These are phyloP conservation scores for Endoconidiophora laricicola DNA, from an alignment of 2,329 filamentous ascomycete species.

Conservation along the genomic window DNA sequence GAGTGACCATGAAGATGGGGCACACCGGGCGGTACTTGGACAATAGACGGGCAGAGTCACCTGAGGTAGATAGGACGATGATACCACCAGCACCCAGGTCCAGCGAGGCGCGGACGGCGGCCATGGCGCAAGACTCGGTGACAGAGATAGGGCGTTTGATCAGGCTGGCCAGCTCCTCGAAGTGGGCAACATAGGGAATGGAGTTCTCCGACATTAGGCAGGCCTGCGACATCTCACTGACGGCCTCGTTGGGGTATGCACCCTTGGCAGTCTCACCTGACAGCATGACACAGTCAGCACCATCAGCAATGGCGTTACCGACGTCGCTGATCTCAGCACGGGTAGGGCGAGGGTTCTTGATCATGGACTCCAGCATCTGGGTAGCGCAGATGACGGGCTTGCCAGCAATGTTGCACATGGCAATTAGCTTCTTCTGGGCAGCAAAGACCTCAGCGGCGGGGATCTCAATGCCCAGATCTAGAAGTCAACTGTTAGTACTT, in stretches of 20 bases:
- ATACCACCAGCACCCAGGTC: slow-evolving; percentile 95
- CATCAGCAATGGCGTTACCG: slow-evolving; percentile 88
- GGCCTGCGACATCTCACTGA: slow-evolving; percentile 95
- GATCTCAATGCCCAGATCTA: slow-evolving; percentile 78
- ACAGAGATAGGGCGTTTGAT: slow-evolving; percentile 71
- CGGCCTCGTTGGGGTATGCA: slow-evolving; percentile 78
- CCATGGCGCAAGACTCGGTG: slow-evolving; percentile 90
- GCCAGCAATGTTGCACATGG: slow-evolving; percentile 98
- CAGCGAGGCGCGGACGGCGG: slow-evolving; percentile 84
- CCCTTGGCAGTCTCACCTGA: slow-evolving; percentile 99
- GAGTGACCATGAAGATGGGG: slow-evolving; percentile 98
- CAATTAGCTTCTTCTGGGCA: slow-evolving; percentile 99
- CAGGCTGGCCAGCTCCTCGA: slow-evolving; percentile 81
- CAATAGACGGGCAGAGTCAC: slow-evolving; percentile 81
- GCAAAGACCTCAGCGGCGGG: slow-evolving; percentile 97
- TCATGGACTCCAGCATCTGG: slow-evolving; percentile 99
- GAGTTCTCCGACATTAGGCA: slow-evolving; percentile 94
- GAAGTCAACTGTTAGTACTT: too few species aligned
- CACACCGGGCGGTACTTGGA: slow-evolving; percentile 98
- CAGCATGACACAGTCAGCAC: slow-evolving; percentile 98
- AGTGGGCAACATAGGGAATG: slow-evolving; percentile 91
- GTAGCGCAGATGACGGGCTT: slow-evolving; percentile 98
- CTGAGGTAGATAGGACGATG: slow-evolving; percentile 88
- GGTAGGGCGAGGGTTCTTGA: slow-evolving; percentile 96
- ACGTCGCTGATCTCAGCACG: slow-evolving; percentile 98